Evolutionary conservation across 495 filamentous ascomycete species (phyloP), one percentile per base, ranked within the genome.

Genomic region (Hypoxylon subgilvum): DNA sequence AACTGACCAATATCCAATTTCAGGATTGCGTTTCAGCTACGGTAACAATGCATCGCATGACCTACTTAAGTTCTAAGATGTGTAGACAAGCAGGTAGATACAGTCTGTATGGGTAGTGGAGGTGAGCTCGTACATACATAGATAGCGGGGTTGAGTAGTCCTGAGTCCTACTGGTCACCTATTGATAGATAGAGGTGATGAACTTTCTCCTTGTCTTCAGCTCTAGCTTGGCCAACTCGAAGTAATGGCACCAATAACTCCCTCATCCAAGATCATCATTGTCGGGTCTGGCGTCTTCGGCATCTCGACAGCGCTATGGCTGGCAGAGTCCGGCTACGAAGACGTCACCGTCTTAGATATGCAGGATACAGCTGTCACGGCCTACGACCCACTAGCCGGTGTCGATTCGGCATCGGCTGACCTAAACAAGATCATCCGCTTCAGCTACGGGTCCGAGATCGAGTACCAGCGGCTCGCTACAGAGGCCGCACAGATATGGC

Each of bases 271-370:
- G 21, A 74, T 78, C 30, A 52, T 73, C 30, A 73, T 80, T 41
- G 60, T 80, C 27, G 77, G 77, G 4, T 75, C 75, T 0, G 77
- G 77, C 38, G 67, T 74, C 48, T 80, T 80, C 48, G 77, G 77
- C 9, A 61, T 79, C 19, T 68, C 64, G 27, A 68, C 68, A 1
- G 73, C 77, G 6, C 44, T 79, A 36, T 72, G 75, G 52, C 74
- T 80, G 27, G 68, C 72, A 2, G 47, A 55, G 5, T 46, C 68
- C n/a, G 77, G 77, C 5, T 79, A 76, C 62, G 61, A 16, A 6
- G 65, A 76, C 35, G 66, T 78, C 22, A 77, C 69, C 3, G 69
- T 80, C 6, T 61, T 78, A 19, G 76, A 80, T 42, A 69, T 67
- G 53, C 75, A 79, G 61, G 61, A 65, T 35, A 65, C 61, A 1